phyloP scores from a whole-genome alignment of 257 asterid genomes.

The Nicotiana obtusifolia region DNA sequence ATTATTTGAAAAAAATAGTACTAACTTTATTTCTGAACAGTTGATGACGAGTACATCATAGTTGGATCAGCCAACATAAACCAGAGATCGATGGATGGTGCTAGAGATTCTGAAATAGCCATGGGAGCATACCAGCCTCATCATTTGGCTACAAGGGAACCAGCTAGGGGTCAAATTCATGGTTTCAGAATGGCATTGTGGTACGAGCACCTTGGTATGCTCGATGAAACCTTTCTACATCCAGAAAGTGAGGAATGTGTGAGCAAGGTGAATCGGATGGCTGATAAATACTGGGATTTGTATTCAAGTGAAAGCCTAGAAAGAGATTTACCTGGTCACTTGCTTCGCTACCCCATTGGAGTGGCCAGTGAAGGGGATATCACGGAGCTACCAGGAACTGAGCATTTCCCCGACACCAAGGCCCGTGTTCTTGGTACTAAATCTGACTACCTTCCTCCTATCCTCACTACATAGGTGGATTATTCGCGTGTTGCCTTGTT shows the following conservation, averaged over 20 bases:
- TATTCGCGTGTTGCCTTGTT: neutral
- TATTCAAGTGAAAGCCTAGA: conserved; percentile 41
- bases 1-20: neutral
- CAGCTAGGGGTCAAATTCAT: conserved; percentile 79
- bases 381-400: conserved; percentile 56
- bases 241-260: conserved; percentile 56
- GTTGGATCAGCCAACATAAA: conserved; percentile 90
- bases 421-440: conserved; percentile 62
- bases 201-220: conserved; percentile 93
- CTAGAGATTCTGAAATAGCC: conserved; percentile 84
- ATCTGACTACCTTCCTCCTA: conserved; percentile 73
- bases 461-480: conserved; percentile 52
- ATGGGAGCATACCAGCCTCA: conserved; percentile 86
- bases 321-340: conserved; percentile 66
- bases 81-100: conserved; percentile 96
- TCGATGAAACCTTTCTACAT: conserved; percentile 53
- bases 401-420: conserved; percentile 70
- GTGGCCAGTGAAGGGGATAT: conserved; percentile 48
- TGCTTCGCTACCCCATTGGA: conserved; percentile 70
- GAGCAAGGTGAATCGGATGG: conserved; percentile 51
- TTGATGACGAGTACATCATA: conserved; percentile 85
- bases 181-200: conserved; percentile 86
- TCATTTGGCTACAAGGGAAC: conserved; percentile 46
- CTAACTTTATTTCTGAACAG: conserved; percentile 32
- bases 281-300: conserved; percentile 71